phyloP scores from a whole-genome alignment of 2,329 filamentous ascomycete species.

The Xylaria polymorpha region DNA sequence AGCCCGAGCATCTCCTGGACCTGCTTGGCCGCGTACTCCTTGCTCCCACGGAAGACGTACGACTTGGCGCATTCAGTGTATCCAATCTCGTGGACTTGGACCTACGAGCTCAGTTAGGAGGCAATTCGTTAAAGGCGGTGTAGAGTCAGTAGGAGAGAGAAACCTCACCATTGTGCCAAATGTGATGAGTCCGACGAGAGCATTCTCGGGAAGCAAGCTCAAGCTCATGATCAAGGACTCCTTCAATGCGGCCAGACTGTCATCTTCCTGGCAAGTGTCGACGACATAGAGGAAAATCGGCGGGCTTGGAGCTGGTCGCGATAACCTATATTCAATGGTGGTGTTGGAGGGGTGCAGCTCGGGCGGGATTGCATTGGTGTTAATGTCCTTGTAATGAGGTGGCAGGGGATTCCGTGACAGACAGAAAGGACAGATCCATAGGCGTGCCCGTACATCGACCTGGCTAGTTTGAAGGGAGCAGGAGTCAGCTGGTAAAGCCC shows the following conservation, averaged over 20 bases:
- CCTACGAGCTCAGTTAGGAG: slow-evolving; percentile 59
- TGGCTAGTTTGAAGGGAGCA: slow-evolving; percentile 64
- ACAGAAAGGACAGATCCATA: slow-evolving; percentile 93
- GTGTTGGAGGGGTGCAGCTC: slow-evolving; percentile 85
- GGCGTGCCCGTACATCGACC: slow-evolving; percentile 82
- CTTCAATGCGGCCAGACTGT: slow-evolving; percentile 83
- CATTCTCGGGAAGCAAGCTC: slow-evolving; percentile 82
- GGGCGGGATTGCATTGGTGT: slow-evolving; percentile 81
- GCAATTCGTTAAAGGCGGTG: slow-evolving; percentile 5
- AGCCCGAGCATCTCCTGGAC: slow-evolving; percentile 99
- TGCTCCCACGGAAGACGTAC: slow-evolving; percentile 97
- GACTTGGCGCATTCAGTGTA: slow-evolving; percentile 99
- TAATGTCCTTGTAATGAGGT: slow-evolving; percentile 91
- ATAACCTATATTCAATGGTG: slow-evolving; percentile 89
- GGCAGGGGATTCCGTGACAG: slow-evolving; percentile 84
- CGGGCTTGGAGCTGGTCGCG: slow-evolving; percentile 83
- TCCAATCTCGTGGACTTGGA: slow-evolving; percentile 96
- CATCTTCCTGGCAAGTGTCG: slow-evolving; percentile 89
- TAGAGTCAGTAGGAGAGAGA: background rate
- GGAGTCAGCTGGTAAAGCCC: slow-evolving; percentile 20
- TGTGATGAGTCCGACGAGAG: slow-evolving; percentile 84
- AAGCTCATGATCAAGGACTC: slow-evolving; percentile 89
- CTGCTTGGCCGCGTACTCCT: slow-evolving; percentile 97
- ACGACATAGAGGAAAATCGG: slow-evolving; percentile 90
- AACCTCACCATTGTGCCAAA: slow-evolving; percentile 87